Base-by-base conservation (phyloP, 352 stramenopile species). In the Globisporangium perplexum region DNA sequence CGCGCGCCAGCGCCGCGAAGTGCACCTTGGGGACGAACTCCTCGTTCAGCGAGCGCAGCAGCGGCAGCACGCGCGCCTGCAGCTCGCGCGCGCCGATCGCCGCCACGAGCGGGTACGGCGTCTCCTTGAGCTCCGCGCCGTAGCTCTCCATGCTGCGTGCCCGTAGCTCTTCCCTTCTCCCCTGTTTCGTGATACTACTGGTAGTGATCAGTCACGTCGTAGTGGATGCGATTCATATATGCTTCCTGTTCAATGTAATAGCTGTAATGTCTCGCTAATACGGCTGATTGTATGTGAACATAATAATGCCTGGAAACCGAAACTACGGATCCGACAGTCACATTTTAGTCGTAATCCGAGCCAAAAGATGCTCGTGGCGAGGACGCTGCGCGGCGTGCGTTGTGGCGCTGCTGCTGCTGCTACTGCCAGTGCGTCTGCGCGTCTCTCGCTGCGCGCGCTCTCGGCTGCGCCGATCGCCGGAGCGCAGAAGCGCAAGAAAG, bases 91-190 rank as follows among this genome's bases (percentile, higher is more conserved):
- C 61, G n/a, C 85, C 83, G 20, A 95, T 67, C 57, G 76, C 77
- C 56, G 81, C 83, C 35, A 95, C 81, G 42, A 95, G 70, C 66
- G 85, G 85, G 64, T 88, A 87, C 67, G 85, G 85, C 63, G 77
- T 90, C 74, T 95, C 83, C 65, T 89, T 90, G 56, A 93, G 72
- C 75, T 95, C 85, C 7, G 66, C 57, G 31, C 74, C 72, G 68
- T 89, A 93, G 60, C 66, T 84, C 77, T 95, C 85, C 85, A 95
- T 95, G n/a, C 42, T 59, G 7, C n/a, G n/a, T n/a, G n/a, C n/a
- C n/a, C n/a, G 44, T 7, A 41, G 35, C 12, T n/a, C 12, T 41
- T 14, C 35, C 35, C n/a, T n/a, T n/a, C n/a, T n/a, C n/a, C n/a
- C n/a, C n/a, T n/a, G n/a, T n/a, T n/a, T n/a, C n/a, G n/a, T n/a